Evolutionary conservation across 352 stramenopile genomes (phyloP).

Genomic region (Globisporangium cylindrosporum): DNA sequence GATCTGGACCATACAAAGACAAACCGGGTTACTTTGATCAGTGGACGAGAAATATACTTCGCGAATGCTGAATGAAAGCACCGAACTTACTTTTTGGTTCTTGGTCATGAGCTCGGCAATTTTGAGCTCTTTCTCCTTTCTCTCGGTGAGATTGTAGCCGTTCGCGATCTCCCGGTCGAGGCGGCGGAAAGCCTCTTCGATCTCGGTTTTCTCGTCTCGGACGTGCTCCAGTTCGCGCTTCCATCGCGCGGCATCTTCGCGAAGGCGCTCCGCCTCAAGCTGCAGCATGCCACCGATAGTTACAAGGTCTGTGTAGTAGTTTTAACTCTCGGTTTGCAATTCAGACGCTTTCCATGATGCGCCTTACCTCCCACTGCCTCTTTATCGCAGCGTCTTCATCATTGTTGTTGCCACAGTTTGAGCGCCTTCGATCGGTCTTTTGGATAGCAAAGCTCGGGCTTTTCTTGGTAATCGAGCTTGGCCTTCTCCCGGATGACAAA

Average conservation of each 20-base stretch:
- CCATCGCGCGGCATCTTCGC: conserved; percentile 20
- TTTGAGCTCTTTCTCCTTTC: conserved; percentile 60
- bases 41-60: not conserved
- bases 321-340: not conserved
- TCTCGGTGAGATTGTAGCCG: conserved; percentile 52
- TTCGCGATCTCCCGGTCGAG: conserved; percentile 52
- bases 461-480: not conserved
- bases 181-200: conserved; percentile 46
- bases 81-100: conserved; percentile 48
- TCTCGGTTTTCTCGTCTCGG: conserved; percentile 38
- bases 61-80: not conserved
- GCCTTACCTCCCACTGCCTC: conserved; percentile 22
- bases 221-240: conserved; percentile 37
- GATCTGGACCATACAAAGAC: conserved; percentile 24
- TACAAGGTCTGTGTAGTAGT: too few relatives aligned
- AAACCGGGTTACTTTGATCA: too few relatives aligned
- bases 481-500: not conserved
- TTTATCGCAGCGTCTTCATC: conserved; percentile 21
- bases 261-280: conserved; percentile 27
- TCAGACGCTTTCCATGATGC: not conserved
- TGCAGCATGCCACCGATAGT: not conserved
- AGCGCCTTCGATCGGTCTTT: conserved; percentile 4
- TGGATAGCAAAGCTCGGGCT: not conserved
- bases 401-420: conserved; percentile 24
- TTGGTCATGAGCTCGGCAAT: conserved; percentile 59